Conservation (phyloP, 2,329 filamentous ascomycete species). For the Rutstroemia sp. region DNA sequence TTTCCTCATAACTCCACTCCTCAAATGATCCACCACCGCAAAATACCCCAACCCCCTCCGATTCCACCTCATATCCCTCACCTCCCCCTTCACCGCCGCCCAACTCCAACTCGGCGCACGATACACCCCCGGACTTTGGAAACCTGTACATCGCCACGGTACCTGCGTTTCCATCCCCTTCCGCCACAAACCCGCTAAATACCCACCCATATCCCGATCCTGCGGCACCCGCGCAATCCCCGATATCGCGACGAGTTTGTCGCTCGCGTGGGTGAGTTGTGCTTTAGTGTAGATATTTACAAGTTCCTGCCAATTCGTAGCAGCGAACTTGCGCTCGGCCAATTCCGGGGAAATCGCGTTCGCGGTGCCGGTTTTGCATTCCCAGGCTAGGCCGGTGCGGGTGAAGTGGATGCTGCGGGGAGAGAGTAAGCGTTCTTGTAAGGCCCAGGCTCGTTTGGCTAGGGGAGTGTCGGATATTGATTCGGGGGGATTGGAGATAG, state of each 20-base stretch:
- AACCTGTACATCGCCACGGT: rapidly evolving
- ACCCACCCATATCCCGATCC: neutral
- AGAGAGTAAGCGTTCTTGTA: neutral
- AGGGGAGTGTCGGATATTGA: neutral
- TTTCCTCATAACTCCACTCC: neutral
- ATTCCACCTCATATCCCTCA: neutral
- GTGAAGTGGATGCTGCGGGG: neutral
- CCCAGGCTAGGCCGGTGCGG: neutral
- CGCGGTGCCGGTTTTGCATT: neutral
- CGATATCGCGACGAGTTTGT: constrained; percentile 33
- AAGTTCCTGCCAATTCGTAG: neutral
- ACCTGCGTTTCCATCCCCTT: neutral
- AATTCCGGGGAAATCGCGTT: too few species aligned
- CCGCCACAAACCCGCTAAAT: neutral
- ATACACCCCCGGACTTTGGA: neutral
- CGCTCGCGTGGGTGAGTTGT: neutral
- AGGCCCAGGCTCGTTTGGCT: neutral
- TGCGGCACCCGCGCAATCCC: constrained; percentile 26
- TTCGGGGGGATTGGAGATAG: neutral
- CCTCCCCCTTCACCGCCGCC: neutral
- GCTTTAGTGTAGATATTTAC: neutral
- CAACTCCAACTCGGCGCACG: constrained; percentile 5
- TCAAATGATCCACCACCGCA: neutral
- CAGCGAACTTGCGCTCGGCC: neutral
- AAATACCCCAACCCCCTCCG: neutral